Evolutionary conservation across 257 asterid genomes (phyloP).

Genomic region (Solanum medicagineum): DNA sequence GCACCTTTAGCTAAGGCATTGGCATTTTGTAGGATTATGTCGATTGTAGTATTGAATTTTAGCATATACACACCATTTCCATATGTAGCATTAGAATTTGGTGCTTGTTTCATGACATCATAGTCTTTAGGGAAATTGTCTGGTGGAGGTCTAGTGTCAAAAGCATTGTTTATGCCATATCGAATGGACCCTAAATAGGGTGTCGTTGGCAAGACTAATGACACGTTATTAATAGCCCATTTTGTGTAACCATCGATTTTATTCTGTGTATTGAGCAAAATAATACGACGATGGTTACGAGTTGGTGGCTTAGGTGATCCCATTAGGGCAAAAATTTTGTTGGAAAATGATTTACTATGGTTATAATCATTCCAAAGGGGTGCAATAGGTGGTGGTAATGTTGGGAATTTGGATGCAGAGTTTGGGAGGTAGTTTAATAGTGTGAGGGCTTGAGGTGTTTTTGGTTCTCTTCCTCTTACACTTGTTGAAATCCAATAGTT

Average conservation of each 20-base stretch:
- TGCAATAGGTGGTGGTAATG: conserved; percentile 32
- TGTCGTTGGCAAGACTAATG: conserved; percentile 49
- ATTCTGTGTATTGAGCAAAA: conserved; percentile 63
- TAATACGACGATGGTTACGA: conserved; percentile 15
- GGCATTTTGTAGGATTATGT: conserved; percentile 66
- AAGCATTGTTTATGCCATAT: conserved; percentile 23
- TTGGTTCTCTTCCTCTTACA: conserved; percentile 68
- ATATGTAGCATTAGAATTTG: conserved; percentile 37
- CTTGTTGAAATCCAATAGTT: conserved; percentile 55
- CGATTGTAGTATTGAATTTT: conserved; percentile 39
- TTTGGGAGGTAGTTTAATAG: conserved; percentile 46
- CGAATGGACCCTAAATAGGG: conserved; percentile 63
- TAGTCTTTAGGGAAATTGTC: conserved; percentile 18
- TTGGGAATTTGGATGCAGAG: conserved; percentile 31
- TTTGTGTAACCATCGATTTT: conserved; percentile 43
- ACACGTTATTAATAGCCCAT: conserved; percentile 79
- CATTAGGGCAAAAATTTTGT: conserved; percentile 23
- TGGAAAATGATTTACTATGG: conserved; percentile 43
- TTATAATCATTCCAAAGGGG: conserved; percentile 64
- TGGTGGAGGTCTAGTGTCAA: conserved; percentile 25
- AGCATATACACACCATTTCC: conserved; percentile 60
- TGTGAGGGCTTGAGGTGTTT: conserved; percentile 61
- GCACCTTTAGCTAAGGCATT: conserved; percentile 35
- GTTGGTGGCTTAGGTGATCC: conserved; percentile 40
- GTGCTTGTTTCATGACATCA: conserved; percentile 36